phyloP scores from a whole-genome alignment of 306 rosid species.

The Psophocarpus tetragonolobus region DNA sequence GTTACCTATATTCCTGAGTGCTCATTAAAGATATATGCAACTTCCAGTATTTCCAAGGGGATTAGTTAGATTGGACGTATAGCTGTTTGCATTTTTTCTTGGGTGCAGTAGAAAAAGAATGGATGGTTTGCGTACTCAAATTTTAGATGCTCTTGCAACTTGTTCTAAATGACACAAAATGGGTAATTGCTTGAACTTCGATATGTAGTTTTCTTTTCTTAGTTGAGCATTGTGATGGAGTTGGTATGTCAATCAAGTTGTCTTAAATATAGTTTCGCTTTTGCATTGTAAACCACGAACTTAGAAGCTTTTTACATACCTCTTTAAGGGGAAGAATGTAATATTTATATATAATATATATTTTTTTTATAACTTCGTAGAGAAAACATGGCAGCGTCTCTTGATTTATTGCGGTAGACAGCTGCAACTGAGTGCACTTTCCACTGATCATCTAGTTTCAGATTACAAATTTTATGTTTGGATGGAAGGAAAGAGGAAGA shows the following conservation, averaged over 20 bases:
- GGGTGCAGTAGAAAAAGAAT: constrained; percentile 24
- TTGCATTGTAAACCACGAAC: constrained; percentile 39
- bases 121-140: constrained; percentile 10
- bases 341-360: not conserved
- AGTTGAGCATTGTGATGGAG: constrained; percentile 29
- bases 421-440: constrained; percentile 8
- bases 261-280: constrained; percentile 31
- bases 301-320: constrained; percentile 39
- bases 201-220: constrained; percentile 12
- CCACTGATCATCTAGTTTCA: not conserved
- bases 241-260: constrained; percentile 39
- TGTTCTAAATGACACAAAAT: constrained; percentile 33
- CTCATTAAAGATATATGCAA: constrained; percentile 74
- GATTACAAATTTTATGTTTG: not conserved
- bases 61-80: constrained; percentile 39
- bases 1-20: constrained; percentile 72
- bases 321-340: constrained; percentile 42
- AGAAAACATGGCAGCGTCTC: constrained; percentile 12
- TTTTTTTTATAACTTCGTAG: not conserved
- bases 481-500: not conserved
- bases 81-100: constrained; percentile 28
- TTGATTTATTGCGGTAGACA: not conserved
- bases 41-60: constrained; percentile 70
- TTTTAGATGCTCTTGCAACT: constrained; percentile 26
- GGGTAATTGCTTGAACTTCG: constrained; percentile 13